Base-by-base conservation (phyloP, 495 filamentous ascomycete species). In the Rusavskia elegans region DNA sequence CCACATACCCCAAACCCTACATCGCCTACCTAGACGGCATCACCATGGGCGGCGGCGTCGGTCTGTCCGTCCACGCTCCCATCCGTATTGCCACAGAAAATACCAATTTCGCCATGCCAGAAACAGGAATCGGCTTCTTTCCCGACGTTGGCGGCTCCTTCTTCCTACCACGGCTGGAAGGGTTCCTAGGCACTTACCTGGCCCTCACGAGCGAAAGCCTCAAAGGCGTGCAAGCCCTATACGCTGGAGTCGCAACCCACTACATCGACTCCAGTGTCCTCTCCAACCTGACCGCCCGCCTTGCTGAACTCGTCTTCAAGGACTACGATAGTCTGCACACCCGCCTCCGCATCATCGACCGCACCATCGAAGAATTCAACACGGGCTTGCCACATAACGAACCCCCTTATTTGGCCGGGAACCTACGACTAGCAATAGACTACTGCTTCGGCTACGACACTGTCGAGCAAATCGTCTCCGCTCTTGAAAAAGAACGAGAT, bases 11-110 rank as follows among this genome's bases (percentile, higher is more conserved):
- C 25, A 97, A 95, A 71, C 92, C 92, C 2, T 92, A 89, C 63
- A 79, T 98, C 46, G 88, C 93, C 37, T 84, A 96, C 64, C 89
- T 98, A 82, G 93, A 98, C 62, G 92, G 92, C 52, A 83, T 95
- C 62, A 98, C 93, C 23, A 97, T 98, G 92, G 92, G 92, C 54
- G 92, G 92, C 50, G 92, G 92, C 49, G 93, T 97, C 29, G 92
- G 92, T 3, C 77, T 98, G 46, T 88, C 83, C 66, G 76, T 96
- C 41, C 93, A 98, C 67, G 89, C 93, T 5, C 93, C 92, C 2
- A 88, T 98, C 74, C 77, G 92, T 21, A 92, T 98, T 60, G 93
- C 93, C 25, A 98, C 92, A 13, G 92, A 98, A 67, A 82, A 82
- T 51, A 98, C 93, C 7, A 65, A 89, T 19, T 95, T 98, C 61